Evolutionary conservation across 176 grass and related monocot genomes (phyloP), one percentile per base, ranked within the genome.

Genomic region (Thalia dealbata): DNA sequence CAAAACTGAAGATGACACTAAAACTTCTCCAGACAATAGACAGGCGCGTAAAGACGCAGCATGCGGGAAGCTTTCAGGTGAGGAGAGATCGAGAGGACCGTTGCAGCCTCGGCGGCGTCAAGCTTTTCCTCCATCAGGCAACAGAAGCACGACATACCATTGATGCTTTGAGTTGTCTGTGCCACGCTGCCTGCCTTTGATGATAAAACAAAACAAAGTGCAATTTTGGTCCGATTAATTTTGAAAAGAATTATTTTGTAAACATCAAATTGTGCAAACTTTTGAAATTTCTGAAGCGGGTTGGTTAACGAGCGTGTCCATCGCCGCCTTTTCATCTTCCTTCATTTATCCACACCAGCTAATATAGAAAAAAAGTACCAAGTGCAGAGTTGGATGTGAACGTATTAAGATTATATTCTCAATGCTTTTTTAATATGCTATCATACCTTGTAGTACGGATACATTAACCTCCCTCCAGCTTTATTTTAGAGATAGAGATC

Each of bases 121-220:
- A 61, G 78, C 77, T 75, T 85, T 80, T 83, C 84, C 84, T 73
- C 76, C 50, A 60, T 84, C 85, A 26, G 76, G 88, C 41, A 86
- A 81, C 81, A 84, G 74, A 82, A 82, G 79, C 45, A 78, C 79
- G 64, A 78, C 77, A 11, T 96, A 91, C 67, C 81, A 56, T 74
- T 84, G 88, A 66, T 32, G 14, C 28, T 29, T 30, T 55, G 19
- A 18, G 0, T 19, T 18, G 15, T 55, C 52, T 55, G 52, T n/a
- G 14, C 52, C 14, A 5, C 5, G 3, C 19, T 19, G 18, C 15
- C 52, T 55, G 52, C 14, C 6, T 13, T 55, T 58, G 54, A 3
- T 58, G 54, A n/a, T 14, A 4, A 58, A 58, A 58, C 22, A 19
- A 9, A 58, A 58, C 15, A 58, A n/a, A n/a, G 19, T 58, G 16